Evolutionary conservation across 2,329 filamentous ascomycete species (phyloP), one percentile per base, ranked within the genome.

Genomic region (Xylaria sp.): DNA sequence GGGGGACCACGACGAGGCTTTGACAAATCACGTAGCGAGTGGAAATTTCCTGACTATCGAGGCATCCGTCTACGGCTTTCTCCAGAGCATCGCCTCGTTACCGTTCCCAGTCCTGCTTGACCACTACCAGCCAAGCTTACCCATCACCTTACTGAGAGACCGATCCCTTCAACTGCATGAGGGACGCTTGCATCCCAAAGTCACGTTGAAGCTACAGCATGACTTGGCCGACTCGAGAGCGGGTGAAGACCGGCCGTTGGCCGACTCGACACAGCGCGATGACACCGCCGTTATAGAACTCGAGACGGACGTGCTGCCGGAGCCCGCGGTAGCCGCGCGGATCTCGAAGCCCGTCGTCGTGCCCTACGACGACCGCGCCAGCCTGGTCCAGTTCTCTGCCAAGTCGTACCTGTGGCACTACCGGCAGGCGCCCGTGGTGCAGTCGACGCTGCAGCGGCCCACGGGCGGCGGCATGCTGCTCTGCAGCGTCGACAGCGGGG

Each of bases 401-500:
- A 69, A 66, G 17, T 63, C 62, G 4, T 50, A 24, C 29, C 48
- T 59, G 4, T 58, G 48, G 48, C 29, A 56, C n/a, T n/a, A n/a
- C 52, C 9, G 50, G 44, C 8, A 57, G 61, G 4, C 52, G 59
- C 13, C 72, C 71, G 1, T 64, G 67, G 2, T 48, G 71, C 11
- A 66, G 69, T 7, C 51, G 73, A 73, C 71, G 2, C 52, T 74
- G 4, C 70, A 72, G 45, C 67, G 70, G 19, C 66, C 66, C 7
- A 53, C 74, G 1, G 66, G 65, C 1, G 54, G 62, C 13, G 75
- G 75, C 6, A 71, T 67, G 0, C 67, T 65, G 9, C 78, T 77
- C 43, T 44, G 73, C 34, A 69, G 73, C 20, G 67, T 68, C 4
- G 77, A 80, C 57, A 76, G 69, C 37, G 77, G 76, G 3, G 71